These are phyloP conservation scores for Evernia prunastri DNA, from an alignment of 495 filamentous ascomycete species.

Conservation along the genomic window DNA sequence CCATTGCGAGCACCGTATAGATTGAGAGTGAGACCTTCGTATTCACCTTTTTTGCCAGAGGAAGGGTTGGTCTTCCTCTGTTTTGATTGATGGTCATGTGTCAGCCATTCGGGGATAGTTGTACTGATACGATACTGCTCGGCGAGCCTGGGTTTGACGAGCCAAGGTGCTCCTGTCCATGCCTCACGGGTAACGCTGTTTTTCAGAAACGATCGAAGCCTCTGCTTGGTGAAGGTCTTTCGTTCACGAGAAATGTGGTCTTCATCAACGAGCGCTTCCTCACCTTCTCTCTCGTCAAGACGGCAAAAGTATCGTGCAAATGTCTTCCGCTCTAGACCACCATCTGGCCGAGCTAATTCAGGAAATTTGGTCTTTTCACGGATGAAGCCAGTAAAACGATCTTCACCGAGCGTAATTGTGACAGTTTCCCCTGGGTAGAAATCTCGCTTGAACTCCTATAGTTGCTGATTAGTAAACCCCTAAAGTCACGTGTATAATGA, in stretches of 20 bases:
- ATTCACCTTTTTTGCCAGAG: slow-evolving; percentile 56
- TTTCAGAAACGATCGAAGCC: slow-evolving; percentile 89
- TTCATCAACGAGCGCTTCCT: slow-evolving; percentile 74
- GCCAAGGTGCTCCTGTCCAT: slow-evolving; percentile 92
- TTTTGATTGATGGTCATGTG: slow-evolving; percentile 68
- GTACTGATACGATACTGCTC: slow-evolving; percentile 76
- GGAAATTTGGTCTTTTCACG: slow-evolving; percentile 80
- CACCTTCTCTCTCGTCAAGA: slow-evolving; percentile 57
- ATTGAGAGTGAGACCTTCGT: slow-evolving; percentile 46
- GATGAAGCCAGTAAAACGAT: slow-evolving; percentile 68
- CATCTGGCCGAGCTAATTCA: slow-evolving; percentile 54
- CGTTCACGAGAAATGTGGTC: slow-evolving; percentile 79
- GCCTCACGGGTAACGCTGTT: slow-evolving; percentile 85
- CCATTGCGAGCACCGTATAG: slow-evolving; percentile 49
- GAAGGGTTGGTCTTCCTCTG: slow-evolving; percentile 64
- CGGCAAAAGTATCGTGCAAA: slow-evolving; percentile 79
- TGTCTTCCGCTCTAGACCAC: slow-evolving; percentile 53
- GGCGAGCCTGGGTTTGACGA: slow-evolving; percentile 83
- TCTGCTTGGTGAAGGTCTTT: slow-evolving; percentile 91
- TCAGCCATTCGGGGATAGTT: slow-evolving; percentile 74
- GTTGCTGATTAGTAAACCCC: background rate
- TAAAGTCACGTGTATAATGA: background rate
- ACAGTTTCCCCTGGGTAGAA: slow-evolving; percentile 92
- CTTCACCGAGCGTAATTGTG: slow-evolving; percentile 61
- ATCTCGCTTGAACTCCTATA: slow-evolving; percentile 81